These are phyloP conservation scores for Populus hybrid DNA, from an alignment of 441 rosid genomes.

Conservation along the genomic window DNA sequence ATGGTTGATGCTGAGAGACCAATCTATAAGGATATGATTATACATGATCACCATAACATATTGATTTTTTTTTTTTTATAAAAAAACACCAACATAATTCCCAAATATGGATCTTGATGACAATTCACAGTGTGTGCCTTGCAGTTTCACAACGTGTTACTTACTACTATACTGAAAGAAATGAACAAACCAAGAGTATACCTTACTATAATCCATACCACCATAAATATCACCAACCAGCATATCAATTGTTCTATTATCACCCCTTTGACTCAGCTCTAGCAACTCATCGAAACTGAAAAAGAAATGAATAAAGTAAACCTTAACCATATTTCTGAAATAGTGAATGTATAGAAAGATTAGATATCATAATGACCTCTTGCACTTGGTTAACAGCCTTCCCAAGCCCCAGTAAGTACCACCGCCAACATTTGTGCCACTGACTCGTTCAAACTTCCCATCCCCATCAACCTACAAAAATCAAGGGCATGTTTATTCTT, in stretches of 20 bases:
- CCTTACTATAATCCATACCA: conserved; percentile 97
- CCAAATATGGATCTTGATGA: neutral
- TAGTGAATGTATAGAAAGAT: conserved; percentile 3
- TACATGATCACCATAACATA: conserved; percentile 6
- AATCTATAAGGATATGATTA: conserved; percentile 44
- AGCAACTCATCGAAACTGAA: conserved; percentile 95
- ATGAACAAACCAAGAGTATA: conserved; percentile 27
- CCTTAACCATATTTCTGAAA: conserved; percentile 7
- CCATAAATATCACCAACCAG: conserved; percentile 99
- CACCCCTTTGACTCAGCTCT: conserved; percentile 98
- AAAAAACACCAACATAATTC: neutral
- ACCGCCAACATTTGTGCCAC: conserved; percentile 99
- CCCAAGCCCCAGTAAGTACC: conserved; percentile 99
- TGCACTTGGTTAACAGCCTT: conserved; percentile 93
- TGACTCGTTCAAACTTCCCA: conserved; percentile 94
- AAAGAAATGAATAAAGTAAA: conserved; percentile 10
- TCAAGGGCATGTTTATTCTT: conserved; percentile 18
- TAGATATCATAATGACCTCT: conserved; percentile 51
- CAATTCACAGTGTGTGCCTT: conserved; percentile 6
- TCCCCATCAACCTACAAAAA: conserved; percentile 88
- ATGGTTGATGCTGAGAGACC: conserved; percentile 99
- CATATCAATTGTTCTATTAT: conserved; percentile 96
- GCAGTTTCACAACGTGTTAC: conserved; percentile 4
- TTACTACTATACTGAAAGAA: conserved; percentile 7
- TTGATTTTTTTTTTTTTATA: neutral